A percentile compares a stretch with the other conserved stretches of the same genome.
These are phyloP conservation scores for Hypericum androsaemum DNA, from an alignment of 345 rosid species.

Conservation along the genomic window DNA sequence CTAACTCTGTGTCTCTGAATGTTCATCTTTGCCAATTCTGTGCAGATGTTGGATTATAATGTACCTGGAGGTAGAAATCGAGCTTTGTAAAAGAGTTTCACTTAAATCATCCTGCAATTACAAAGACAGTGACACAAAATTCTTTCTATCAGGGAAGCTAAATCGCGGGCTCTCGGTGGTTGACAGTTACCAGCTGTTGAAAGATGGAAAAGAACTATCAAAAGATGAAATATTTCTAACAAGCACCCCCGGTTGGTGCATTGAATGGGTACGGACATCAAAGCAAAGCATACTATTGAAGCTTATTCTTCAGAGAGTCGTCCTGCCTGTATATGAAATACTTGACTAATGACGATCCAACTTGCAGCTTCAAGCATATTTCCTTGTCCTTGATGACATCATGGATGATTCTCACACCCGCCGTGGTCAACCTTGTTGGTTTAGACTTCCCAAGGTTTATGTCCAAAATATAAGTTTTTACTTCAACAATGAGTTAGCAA, in stretches of 20 bases:
- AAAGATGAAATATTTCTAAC: conserved; percentile 60
- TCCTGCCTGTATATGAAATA: not conserved
- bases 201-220: conserved; percentile 49
- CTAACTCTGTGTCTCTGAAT: not conserved
- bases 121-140: not conserved
- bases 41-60: conserved; percentile 87
- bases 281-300: not conserved
- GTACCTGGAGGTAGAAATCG: conserved; percentile 67
- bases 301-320: not conserved
- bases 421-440: conserved; percentile 41
- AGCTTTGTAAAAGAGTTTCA: not conserved
- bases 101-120: not conserved
- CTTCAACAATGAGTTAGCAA: not conserved
- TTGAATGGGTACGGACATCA: conserved; percentile 61
- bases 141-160: conserved; percentile 52
- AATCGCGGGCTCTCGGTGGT: conserved; percentile 89
- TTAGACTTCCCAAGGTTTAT: conserved; percentile 29
- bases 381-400: conserved; percentile 38
- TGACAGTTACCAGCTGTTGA: conserved; percentile 63
- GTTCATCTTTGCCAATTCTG: not conserved
- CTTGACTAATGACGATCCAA: not conserved
- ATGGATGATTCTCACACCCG: conserved; percentile 34
- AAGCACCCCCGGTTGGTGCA: conserved; percentile 79
- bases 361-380: conserved; percentile 35
- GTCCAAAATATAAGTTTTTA: not conserved